Base-by-base conservation (phyloP, 1,284 basidiomycete genomes). In the Apiotrichum sp. region DNA sequence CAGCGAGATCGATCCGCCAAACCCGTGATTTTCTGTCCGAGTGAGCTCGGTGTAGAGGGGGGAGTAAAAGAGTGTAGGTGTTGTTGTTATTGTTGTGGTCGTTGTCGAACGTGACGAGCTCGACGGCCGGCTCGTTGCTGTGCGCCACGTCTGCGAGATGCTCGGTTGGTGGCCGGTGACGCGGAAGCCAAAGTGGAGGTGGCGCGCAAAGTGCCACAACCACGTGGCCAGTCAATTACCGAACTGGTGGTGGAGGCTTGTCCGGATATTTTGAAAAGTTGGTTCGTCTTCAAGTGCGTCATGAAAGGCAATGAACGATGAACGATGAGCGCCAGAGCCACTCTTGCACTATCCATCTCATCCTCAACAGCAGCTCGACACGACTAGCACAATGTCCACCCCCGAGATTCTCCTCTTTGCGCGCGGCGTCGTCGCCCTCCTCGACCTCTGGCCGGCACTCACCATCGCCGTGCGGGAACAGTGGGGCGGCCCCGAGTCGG, bases 371-470 rank as follows among this genome's bases (percentile, higher is more conserved):
- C 54, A 36, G 54, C 53, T 22, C 42, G 42, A 38, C 36, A 29
- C 36, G 36, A 9, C 16, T 43, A 9, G 34, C 43, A 41, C 33
- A 6, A 44, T 53, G 46, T 46, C 60, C 45, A 42, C 59, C 33
- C 56, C 61, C 40, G 55, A 62, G 47, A 67, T 72, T 58, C 65
- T 72, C 33, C 81, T 88, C 62, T 92, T 93, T 67, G 90, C 91
- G 9, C 83, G 89, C 36, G 88, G 89, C 8, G 82, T 88, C 9
- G 81, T 93, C 58, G 84, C 89, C 33, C 82, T 89, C 52, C 81
- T 95, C 52, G 79, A 82, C 31, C 78, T 85, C 58, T 95, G 91
- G 91, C 83, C 87, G 41, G 87, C 85, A 2, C 82, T 95, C 43
- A 85, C 86, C 47, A 80, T 93, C 67, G 90, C 91, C 34, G 84